A percentile compares a stretch with the other conserved stretches of the same genome.
Evolutionary conservation across 805 yeast species (phyloP).

Genomic region (Lipomyces kockii): DNA sequence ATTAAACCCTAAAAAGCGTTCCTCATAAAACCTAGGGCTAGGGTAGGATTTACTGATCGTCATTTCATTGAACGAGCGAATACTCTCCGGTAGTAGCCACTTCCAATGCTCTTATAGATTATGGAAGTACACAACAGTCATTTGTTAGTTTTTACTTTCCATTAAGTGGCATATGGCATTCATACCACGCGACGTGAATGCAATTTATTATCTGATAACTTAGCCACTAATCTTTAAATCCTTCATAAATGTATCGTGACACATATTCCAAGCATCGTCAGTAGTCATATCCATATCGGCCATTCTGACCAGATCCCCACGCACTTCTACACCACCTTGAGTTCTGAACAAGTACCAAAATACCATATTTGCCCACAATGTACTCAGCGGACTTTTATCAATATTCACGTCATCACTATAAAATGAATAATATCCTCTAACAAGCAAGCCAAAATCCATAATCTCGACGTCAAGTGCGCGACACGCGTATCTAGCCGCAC

Average conservation of each 20-base stretch:
- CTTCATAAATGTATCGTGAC: background rate
- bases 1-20: too few relatives aligned
- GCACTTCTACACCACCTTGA: constrained; percentile 11
- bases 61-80: too few relatives aligned
- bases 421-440: constrained; percentile 1
- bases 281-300: background rate
- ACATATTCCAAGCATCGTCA: background rate
- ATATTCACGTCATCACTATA: constrained; percentile 9
- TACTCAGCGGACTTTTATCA: constrained; percentile 6
- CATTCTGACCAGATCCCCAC: constrained; percentile 7
- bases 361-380: constrained; percentile 14
- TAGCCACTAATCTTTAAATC: background rate
- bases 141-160: background rate
- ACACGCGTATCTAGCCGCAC: constrained; percentile 6
- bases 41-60: too few relatives aligned
- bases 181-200: background rate
- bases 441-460: constrained; percentile 14
- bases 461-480: constrained; percentile 10
- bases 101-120: background rate
- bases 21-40: too few relatives aligned
- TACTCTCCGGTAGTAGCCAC: too few relatives aligned
- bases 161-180: background rate
- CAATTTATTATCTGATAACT: background rate
- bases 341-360: constrained; percentile 14
- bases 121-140: background rate